A percentile compares a stretch with the other conserved stretches of the same genome.
phyloP scores from a whole-genome alignment of 805 yeast species.

The Isabelozyma gotoi region DNA sequence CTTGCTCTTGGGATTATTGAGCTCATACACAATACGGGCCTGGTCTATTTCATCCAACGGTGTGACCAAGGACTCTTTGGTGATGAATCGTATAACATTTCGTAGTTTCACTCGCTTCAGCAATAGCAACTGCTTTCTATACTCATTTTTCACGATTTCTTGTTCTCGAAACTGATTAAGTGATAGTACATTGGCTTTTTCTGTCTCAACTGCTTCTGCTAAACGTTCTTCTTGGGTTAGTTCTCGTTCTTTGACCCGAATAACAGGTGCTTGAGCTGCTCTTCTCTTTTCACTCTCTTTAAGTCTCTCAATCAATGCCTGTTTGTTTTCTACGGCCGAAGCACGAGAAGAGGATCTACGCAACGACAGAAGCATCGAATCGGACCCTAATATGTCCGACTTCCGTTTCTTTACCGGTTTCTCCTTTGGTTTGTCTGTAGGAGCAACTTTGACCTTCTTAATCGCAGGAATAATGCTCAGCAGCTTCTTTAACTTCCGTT shows the following conservation, averaged over 20 bases:
- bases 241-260: slow-evolving; percentile 42
- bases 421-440: slow-evolving; percentile 26
- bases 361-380: slow-evolving; percentile 47
- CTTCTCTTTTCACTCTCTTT: slow-evolving; percentile 65
- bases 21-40: slow-evolving; percentile 40
- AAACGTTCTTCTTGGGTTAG: slow-evolving; percentile 71
- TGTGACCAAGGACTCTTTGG: slow-evolving; percentile 50
- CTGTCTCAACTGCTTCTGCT: slow-evolving; percentile 87
- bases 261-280: slow-evolving; percentile 44
- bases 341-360: slow-evolving; percentile 77
- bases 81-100: slow-evolving; percentile 55
- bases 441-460: slow-evolving; percentile 27
- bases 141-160: slow-evolving; percentile 76
- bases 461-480: slow-evolving; percentile 28
- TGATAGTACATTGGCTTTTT: slow-evolving; percentile 69
- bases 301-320: slow-evolving; percentile 72
- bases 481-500: slow-evolving; percentile 22
- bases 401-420: slow-evolving; percentile 15
- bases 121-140: slow-evolving; percentile 69
- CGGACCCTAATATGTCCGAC: slow-evolving; percentile 35
- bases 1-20: slow-evolving; percentile 40
- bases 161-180: slow-evolving; percentile 78
- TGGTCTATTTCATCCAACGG: slow-evolving; percentile 64
- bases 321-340: slow-evolving; percentile 73
- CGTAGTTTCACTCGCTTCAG: slow-evolving; percentile 62